phyloP scores from a whole-genome alignment of 2,329 filamentous ascomycete species.

The Aspergillus nomiae region DNA sequence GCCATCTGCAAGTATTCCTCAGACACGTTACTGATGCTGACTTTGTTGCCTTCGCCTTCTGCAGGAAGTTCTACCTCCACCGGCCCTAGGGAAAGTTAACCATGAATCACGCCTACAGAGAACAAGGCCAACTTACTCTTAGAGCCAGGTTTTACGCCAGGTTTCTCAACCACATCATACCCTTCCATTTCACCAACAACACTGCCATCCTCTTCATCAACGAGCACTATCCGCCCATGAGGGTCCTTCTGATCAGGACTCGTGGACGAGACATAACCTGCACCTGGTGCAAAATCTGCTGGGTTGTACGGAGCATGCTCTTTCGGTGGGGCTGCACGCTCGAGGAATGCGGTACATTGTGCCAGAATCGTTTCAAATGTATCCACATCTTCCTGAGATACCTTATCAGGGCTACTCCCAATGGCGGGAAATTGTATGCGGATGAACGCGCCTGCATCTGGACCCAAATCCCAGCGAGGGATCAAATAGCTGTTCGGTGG shows the following conservation, averaged over 20 bases:
- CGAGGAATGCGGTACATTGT: conserved; percentile 95
- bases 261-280: conserved; percentile 65
- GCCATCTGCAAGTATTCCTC: conserved; percentile 71
- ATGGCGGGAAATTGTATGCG: conserved; percentile 83
- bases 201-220: conserved; percentile 95
- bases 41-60: conserved; percentile 50
- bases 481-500: conserved; percentile 91
- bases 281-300: conserved; percentile 73
- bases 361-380: conserved; percentile 97
- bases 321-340: conserved; percentile 69
- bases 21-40: conserved; percentile 50
- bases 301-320: conserved; percentile 69
- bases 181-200: conserved; percentile 90
- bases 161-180: conserved; percentile 77
- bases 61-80: conserved; percentile 51
- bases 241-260: conserved; percentile 32
- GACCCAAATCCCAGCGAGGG: conserved; percentile 89
- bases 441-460: conserved; percentile 86
- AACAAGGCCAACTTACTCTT: conserved; percentile 66
- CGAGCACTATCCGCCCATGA: conserved; percentile 80
- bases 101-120: conserved; percentile 5
- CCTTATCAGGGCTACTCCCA: conserved; percentile 63
- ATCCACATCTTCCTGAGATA: conserved; percentile 87
- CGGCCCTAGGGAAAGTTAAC: conserved; percentile 39
- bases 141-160: conserved; percentile 76